A percentile compares a stretch with the other conserved stretches of the same genome.
Conservation (phyloP, 2,329 filamentous ascomycete species). For the Phialophora chinensis region DNA sequence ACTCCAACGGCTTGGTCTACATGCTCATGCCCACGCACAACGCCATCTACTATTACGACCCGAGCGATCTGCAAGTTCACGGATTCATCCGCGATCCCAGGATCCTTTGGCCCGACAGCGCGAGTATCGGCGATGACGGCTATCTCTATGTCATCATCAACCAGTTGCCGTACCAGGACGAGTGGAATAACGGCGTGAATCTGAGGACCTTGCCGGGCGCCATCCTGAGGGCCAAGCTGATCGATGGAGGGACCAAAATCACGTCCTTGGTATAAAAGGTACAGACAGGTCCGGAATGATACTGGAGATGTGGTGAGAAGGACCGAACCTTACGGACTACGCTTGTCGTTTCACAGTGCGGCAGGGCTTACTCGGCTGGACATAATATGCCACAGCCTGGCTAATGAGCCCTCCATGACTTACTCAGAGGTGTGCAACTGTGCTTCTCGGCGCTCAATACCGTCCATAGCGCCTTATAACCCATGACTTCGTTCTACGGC, state of each 20-base stretch:
- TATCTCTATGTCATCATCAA: conserved; percentile 59
- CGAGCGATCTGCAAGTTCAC: conserved; percentile 41
- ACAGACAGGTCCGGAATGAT: neutral
- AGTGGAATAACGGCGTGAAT: conserved; percentile 23
- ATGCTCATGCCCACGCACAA: conserved; percentile 56
- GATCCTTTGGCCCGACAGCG: conserved; percentile 54
- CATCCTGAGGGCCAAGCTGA: neutral
- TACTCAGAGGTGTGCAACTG: too few species aligned
- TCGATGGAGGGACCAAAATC: neutral
- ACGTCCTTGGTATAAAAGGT: neutral
- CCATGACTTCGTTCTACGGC: too few species aligned
- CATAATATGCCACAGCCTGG: conserved; percentile 54
- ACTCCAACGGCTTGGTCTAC: conserved; percentile 53
- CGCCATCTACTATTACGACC: conserved; percentile 54
- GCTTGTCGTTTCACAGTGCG: neutral
- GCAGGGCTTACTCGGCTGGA: neutral
- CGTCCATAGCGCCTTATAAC: too few species aligned
- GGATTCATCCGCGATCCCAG: conserved; percentile 49
- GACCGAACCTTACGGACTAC: neutral
- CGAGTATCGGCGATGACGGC: conserved; percentile 51
- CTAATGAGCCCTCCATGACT: conserved; percentile 50
- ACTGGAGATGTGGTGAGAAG: neutral
- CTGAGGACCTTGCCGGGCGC: neutral
- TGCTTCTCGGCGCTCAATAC: too few species aligned
- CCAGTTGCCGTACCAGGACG: conserved; percentile 56